Conservation (phyloP, 2,329 filamentous ascomycete genomes). For the Neofusicoccum laricinum region DNA sequence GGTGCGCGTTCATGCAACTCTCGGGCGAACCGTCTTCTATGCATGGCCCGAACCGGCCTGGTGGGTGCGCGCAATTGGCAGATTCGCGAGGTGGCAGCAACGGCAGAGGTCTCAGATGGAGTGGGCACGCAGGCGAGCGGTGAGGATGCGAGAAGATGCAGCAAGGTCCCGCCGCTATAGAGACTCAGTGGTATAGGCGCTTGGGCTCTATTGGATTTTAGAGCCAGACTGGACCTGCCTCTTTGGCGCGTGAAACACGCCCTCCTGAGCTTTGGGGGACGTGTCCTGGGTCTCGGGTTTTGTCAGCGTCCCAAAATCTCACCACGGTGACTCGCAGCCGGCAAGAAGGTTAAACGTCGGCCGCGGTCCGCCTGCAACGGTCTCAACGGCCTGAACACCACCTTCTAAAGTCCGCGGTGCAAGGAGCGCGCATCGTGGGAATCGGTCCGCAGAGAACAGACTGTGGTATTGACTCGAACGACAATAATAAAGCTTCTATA, state of each 20-base stretch:
- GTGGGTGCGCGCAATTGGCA: background rate
- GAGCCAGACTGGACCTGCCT: background rate
- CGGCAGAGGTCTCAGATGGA: background rate
- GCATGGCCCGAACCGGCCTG: background rate
- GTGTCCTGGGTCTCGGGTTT: background rate
- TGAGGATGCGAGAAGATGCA: background rate
- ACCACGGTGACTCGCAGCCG: background rate
- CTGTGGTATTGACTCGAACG: background rate
- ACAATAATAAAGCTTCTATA: conserved; percentile 9
- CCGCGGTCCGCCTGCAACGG: background rate
- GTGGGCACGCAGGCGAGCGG: background rate
- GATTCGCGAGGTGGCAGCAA: background rate
- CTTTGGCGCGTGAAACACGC: background rate
- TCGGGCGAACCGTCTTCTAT: background rate
- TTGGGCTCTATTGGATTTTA: conserved; percentile 4
- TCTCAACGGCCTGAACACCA: background rate
- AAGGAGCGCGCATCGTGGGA: too few species aligned
- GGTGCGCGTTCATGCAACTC: background rate
- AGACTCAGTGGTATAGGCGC: background rate
- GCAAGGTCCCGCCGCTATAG: background rate
- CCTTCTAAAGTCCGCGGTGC: too few species aligned
- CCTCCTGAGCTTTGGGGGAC: background rate
- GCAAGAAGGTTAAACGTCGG: background rate
- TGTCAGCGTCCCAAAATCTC: background rate
- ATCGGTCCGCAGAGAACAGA: background rate